Percentiles rank a stretch among this genome's conserved stretches.
phyloP scores from a whole-genome alignment of 2,329 filamentous ascomycete genomes.

The Ceratocystiopsis brevicomis region DNA sequence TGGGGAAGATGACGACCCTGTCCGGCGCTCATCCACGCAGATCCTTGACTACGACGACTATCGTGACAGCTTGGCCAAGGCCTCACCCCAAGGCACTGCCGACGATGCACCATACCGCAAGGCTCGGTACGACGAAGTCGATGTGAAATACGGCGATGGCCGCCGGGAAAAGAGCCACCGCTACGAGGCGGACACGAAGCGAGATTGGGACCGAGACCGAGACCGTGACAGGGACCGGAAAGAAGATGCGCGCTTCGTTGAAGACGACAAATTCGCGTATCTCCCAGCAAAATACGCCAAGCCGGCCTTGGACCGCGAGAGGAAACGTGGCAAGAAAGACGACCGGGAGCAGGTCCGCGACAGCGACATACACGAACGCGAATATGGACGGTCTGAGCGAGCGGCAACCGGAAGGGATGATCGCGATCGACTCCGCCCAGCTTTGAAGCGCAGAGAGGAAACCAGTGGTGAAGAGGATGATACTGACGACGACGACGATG shows the following conservation, averaged over 20 bases:
- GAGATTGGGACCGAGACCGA: conserved; percentile 11
- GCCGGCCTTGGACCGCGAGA: conserved; percentile 9
- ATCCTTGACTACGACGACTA: conserved; percentile 15
- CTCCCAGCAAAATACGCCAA: conserved; percentile 29
- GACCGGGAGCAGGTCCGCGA: conserved; percentile 9
- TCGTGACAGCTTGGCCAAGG: conserved; percentile 15
- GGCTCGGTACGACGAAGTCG: conserved; percentile 18
- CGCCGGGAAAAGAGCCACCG: conserved; percentile 13
- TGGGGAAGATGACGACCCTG: conserved; percentile 17
- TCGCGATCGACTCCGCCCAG: not conserved
- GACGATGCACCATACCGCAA: too few relatives aligned
- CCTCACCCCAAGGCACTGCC: conserved; percentile 5
- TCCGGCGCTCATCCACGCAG: conserved; percentile 15
- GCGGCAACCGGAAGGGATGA: not conserved
- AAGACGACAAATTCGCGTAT: conserved; percentile 23
- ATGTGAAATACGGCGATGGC: conserved; percentile 11
- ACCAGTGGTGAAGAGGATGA: conserved; percentile 2
- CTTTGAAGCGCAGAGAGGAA: too few relatives aligned
- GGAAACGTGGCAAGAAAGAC: conserved; percentile 11
- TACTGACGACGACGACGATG: conserved; percentile 3
- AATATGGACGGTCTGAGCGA: not conserved
- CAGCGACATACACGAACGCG: not conserved
- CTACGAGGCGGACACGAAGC: conserved; percentile 13
- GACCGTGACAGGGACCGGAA: conserved; percentile 7
- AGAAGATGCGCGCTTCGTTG: not conserved